These are phyloP conservation scores for Physcomitrellopsis africana DNA, from an alignment of 225 moss, liverwort and hornwort genomes.

Conservation along the genomic window DNA sequence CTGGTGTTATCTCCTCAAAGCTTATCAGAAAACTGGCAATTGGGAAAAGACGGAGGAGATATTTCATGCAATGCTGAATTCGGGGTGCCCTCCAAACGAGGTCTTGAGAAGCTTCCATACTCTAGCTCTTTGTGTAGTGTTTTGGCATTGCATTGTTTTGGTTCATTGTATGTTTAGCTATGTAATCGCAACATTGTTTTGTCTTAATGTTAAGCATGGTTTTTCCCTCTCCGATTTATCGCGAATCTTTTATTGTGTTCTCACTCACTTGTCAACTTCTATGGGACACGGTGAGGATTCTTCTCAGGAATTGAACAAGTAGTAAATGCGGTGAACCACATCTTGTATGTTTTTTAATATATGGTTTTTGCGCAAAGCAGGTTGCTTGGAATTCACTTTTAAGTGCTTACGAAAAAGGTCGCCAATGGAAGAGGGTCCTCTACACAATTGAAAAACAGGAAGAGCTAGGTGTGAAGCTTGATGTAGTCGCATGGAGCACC, in stretches of 20 bases:
- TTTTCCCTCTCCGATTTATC: no score
- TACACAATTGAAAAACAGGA: slow-evolving; percentile 57
- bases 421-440: slow-evolving; percentile 64
- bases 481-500: slow-evolving; percentile 70
- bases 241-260: no score
- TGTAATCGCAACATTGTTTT: no score
- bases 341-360: slow-evolving; percentile 11
- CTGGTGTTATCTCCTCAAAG: slow-evolving; percentile 64
- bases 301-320: no score
- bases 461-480: slow-evolving; percentile 55
- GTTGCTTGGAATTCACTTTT: slow-evolving; percentile 64
- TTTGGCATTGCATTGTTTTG: no score
- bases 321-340: not conserved
- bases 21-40: slow-evolving; percentile 57
- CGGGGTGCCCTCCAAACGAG: slow-evolving; percentile 66
- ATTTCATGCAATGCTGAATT: slow-evolving; percentile 63
- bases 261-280: no score
- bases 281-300: no score
- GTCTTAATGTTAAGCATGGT: no score
- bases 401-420: slow-evolving; percentile 63
- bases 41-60: slow-evolving; percentile 55
- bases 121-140: no score
- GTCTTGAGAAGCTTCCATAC: slow-evolving; percentile 19
- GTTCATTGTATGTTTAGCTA: no score
- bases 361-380: slow-evolving; percentile 29